These are phyloP conservation scores for Trametes polyzona DNA, from an alignment of 1,284 basidiomycete genomes.

Conservation along the genomic window DNA sequence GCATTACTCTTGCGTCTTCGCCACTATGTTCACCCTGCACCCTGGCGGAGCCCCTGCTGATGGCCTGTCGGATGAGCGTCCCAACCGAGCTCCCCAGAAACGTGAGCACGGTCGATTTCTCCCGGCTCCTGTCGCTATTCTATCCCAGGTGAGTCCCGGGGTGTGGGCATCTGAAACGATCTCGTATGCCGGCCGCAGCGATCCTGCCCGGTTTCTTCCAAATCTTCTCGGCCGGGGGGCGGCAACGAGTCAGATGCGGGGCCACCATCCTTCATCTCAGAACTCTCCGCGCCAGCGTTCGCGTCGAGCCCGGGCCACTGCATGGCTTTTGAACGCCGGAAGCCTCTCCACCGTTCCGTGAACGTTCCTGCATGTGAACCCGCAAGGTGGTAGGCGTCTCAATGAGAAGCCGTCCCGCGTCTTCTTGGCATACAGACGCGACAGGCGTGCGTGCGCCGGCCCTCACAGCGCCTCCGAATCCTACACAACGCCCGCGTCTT, in stretches of 20 bases:
- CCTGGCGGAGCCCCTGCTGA: slow-evolving; percentile 23
- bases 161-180: slow-evolving; percentile 11
- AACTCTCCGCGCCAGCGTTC: no score
- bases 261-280: not conserved
- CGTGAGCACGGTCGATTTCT: slow-evolving; percentile 36
- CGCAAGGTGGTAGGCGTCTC: not conserved
- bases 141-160: slow-evolving; percentile 35
- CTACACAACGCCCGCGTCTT: not conserved
- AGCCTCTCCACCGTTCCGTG: not conserved
- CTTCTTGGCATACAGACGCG: not conserved
- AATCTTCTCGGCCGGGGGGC: not conserved
- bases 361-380: no score
- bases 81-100: slow-evolving; percentile 36
- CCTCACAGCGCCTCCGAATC: not conserved
- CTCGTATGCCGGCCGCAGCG: not conserved
- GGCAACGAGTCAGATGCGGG: not conserved
- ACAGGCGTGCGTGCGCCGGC: no score
- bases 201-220: not conserved
- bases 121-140: slow-evolving; percentile 37
- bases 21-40: slow-evolving; percentile 28
- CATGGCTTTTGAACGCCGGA: not conserved
- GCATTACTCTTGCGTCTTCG: slow-evolving; percentile 29
- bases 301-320: not conserved
- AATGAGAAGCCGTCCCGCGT: not conserved
- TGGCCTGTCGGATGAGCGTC: slow-evolving; percentile 37